Conservation (phyloP, 441 rosid genomes). For the Cnidoscolus chayamansa region DNA sequence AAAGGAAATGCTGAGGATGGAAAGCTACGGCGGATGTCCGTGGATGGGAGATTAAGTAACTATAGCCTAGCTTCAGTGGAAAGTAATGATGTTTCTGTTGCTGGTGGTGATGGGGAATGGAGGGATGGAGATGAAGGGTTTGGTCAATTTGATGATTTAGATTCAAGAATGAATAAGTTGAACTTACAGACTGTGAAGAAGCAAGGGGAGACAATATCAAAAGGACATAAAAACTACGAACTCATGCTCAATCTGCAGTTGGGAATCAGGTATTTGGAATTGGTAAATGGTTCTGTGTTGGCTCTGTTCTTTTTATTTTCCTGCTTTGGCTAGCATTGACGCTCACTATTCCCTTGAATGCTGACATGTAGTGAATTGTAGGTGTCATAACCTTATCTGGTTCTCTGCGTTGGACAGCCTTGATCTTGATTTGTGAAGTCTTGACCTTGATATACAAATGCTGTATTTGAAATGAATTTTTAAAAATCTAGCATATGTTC, state of each 20-base stretch:
- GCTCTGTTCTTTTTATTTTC: conserved; percentile 12
- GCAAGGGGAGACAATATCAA: conserved; percentile 78
- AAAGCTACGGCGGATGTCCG: conserved; percentile 48
- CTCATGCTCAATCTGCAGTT: conserved; percentile 97
- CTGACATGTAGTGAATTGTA: background rate
- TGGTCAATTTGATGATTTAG: conserved; percentile 45
- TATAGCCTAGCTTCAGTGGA: conserved; percentile 29
- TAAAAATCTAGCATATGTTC: conserved; percentile 1
- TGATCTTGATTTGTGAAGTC: background rate
- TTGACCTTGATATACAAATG: background rate
- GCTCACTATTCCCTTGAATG: background rate
- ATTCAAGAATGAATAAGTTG: conserved; percentile 30
- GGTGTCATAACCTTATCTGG: background rate
- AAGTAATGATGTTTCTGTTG: conserved; percentile 18
- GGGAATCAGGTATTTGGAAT: conserved; percentile 73
- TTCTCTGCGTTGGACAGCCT: background rate
- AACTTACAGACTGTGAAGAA: conserved; percentile 50
- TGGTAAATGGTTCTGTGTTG: conserved; percentile 15
- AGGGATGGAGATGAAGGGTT: conserved; percentile 43
- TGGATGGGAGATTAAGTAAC: conserved; percentile 60
- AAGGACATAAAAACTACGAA: conserved; percentile 92
- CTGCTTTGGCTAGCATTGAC: background rate
- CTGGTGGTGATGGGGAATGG: conserved; percentile 28
- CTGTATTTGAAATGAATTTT: background rate
- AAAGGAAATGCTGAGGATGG: conserved; percentile 29